Base-by-base conservation (phyloP, 148 eudicot genomes). In the Agrostemma githago region DNA sequence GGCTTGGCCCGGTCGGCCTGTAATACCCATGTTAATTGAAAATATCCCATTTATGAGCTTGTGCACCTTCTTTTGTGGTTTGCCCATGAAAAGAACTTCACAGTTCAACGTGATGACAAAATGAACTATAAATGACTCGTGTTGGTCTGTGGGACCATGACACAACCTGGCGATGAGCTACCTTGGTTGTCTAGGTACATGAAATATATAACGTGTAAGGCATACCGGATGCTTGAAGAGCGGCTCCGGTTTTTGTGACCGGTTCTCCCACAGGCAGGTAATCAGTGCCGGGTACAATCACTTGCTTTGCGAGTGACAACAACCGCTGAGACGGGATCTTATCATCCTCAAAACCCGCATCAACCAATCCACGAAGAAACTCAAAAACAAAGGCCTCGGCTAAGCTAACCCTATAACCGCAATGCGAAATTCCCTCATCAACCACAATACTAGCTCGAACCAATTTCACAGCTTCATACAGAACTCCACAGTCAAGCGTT, bases 141-240 rank as follows among this genome's bases (percentile, higher is more conserved):
- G 34, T 26, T 26, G 34, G 34, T 26, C 34, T 26, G 34, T 26
- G 34, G 34, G 34, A 26, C 34, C 34, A 26, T 0, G 34, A 26
- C 34, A 26, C 34, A 26, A 26, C 34, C 34, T 26, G 34, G 34
- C 34, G 34, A n/a, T n/a, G n/a, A 26, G 34, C 34, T 26, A 26
- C 34, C 34, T 0, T 1, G 34, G 34, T 26, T 26, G 34, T 26
- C 34, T 26, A 26, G 34, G 34, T 26, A 26, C 34, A 26, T 26
- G 53, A 48, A 48, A 48, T 20, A 20, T 5, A 5, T 19, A 63
- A 65, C 39, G 41, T 11, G 65, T 19, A n/a, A 66, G 46, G 77
- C 88, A 48, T 80, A 95, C 99, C 99, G 59, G 94, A 92, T 82
- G 97, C 97, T 81, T 92, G 99, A 53, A 90, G 81, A 58, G 90